Evolutionary conservation across 352 stramenopile species (phyloP).

Genomic region (Globisporangium alternatum): DNA sequence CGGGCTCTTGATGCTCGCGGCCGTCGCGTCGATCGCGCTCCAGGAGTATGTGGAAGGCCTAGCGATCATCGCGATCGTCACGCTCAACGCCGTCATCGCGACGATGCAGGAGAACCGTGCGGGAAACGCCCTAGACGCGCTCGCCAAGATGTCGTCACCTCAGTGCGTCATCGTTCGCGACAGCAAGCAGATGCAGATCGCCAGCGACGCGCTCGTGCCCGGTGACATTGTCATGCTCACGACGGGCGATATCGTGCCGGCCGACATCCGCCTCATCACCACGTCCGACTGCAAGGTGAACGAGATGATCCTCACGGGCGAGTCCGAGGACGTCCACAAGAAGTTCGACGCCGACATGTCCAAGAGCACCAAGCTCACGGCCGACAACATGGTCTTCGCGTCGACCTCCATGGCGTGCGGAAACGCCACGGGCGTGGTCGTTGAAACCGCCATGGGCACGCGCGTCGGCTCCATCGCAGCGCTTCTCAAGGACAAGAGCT

Average conservation of each 20-base stretch:
- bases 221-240: slow-evolving; percentile 74
- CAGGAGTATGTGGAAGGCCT: slow-evolving; percentile 40
- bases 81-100: slow-evolving; percentile 36
- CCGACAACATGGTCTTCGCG: slow-evolving; percentile 87
- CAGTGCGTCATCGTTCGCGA: slow-evolving; percentile 39
- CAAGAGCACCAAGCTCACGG: slow-evolving; percentile 35
- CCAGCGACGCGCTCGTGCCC: slow-evolving; percentile 38
- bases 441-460: slow-evolving; percentile 40
- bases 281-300: slow-evolving; percentile 78
- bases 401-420: slow-evolving; percentile 64
- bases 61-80: slow-evolving; percentile 45
- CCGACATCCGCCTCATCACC: slow-evolving; percentile 78
- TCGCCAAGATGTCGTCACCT: slow-evolving; percentile 36
- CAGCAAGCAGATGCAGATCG: slow-evolving; percentile 29
- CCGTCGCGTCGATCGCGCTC: slow-evolving; percentile 27
- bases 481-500: slow-evolving; percentile 26
- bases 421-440: slow-evolving; percentile 39
- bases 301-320: slow-evolving; percentile 89
- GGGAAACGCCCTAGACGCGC: slow-evolving; percentile 35
- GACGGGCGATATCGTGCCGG: slow-evolving; percentile 86
- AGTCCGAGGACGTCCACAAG: slow-evolving; percentile 50
- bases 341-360: slow-evolving; percentile 19
- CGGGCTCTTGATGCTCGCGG: slow-evolving; percentile 33
- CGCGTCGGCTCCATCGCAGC: slow-evolving; percentile 44
- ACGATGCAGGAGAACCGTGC: slow-evolving; percentile 43